Percentiles rank a stretch among this genome's conserved stretches.
These are phyloP conservation scores for Chionographis japonica DNA, from an alignment of 106 monocot genomes.

Conservation along the genomic window DNA sequence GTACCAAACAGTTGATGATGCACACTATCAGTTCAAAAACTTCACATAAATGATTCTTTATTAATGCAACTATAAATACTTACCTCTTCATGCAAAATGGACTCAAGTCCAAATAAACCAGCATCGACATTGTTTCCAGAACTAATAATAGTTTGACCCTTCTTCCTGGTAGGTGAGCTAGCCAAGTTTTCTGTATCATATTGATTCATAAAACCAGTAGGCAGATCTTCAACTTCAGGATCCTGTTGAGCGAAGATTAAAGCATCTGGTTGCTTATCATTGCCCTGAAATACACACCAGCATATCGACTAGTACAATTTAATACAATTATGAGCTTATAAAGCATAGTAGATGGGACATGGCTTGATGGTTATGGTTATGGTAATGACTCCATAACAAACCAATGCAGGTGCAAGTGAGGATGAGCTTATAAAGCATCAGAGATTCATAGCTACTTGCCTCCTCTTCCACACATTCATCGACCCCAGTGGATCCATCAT, in stretches of 20 bases:
- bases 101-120: conserved; percentile 1
- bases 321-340: background rate
- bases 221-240: conserved; percentile 2
- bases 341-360: too few relatives aligned
- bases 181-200: background rate
- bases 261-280: conserved; percentile 4
- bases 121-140: conserved; percentile 8
- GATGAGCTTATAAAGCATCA: too few relatives aligned
- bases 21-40: background rate
- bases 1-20: background rate
- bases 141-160: background rate
- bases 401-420: too few relatives aligned
- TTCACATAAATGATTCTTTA: background rate
- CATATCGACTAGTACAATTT: background rate
- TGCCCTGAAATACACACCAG: conserved; percentile 11
- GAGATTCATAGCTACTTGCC: conserved; percentile 19
- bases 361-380: too few relatives aligned
- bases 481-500: background rate
- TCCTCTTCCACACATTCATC: conserved; percentile 14
- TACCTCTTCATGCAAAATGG: conserved; percentile 11
- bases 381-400: too few relatives aligned
- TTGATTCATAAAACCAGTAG: conserved; percentile 7
- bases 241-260: background rate
- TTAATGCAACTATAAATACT: conserved; percentile 4
- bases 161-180: background rate